Conservation (phyloP, 2,329 filamentous ascomycete genomes). For the Aulographum hederae region DNA sequence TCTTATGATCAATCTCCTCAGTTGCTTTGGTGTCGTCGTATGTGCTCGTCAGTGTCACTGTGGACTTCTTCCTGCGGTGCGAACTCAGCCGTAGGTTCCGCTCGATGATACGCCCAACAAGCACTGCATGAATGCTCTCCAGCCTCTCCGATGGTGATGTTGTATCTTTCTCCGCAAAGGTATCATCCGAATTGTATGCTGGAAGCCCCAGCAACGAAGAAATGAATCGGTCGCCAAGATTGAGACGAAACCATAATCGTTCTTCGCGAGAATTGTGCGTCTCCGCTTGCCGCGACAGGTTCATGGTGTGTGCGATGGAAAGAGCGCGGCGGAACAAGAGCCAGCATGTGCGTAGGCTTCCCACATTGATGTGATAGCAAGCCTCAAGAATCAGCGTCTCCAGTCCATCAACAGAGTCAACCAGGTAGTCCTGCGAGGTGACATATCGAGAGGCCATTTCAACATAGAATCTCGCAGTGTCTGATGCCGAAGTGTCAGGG, state of each 20-base stretch:
- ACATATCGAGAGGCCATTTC: constrained; percentile 2
- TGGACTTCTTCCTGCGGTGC: no score
- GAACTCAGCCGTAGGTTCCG: neutral
- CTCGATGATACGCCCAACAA: neutral
- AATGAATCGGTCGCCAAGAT: neutral
- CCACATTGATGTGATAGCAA: constrained; percentile 2
- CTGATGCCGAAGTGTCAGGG: no score
- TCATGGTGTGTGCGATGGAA: neutral
- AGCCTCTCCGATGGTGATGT: neutral
- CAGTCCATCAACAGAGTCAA: constrained; percentile 3
- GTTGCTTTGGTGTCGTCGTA: neutral
- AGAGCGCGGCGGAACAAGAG: neutral
- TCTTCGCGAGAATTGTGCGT: no score
- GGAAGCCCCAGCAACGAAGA: neutral
- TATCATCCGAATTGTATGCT: neutral
- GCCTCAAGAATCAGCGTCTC: constrained; percentile 2
- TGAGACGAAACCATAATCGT: neutral
- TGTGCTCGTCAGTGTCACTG: neutral
- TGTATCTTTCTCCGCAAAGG: no score
- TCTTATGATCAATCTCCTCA: neutral
- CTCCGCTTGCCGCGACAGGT: neutral
- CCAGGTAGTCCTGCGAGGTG: neutral
- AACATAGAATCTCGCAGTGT: neutral
- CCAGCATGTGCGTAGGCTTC: constrained; percentile 2
- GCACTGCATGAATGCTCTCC: neutral